A percentile compares a stretch with the other conserved stretches of the same genome.
Conservation (phyloP, 371 early-diverging fungal species). For the Parasitella parasitica region DNA sequence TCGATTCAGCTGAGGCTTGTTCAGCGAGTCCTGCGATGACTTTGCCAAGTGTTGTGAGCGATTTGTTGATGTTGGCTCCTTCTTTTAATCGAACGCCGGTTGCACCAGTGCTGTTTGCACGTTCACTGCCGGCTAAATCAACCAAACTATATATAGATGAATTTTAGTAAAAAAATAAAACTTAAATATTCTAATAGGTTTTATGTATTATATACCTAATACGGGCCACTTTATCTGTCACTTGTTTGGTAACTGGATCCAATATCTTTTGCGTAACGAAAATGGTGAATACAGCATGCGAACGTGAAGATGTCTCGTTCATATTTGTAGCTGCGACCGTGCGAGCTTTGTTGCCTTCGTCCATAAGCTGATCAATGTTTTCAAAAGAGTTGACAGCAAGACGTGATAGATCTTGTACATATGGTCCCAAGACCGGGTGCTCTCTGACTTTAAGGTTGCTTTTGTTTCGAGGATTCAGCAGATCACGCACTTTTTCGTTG, state of each 20-base stretch:
- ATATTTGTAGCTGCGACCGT: conserved; percentile 96
- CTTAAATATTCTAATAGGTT: background rate
- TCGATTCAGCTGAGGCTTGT: conserved; percentile 34
- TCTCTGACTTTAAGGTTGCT: conserved; percentile 80
- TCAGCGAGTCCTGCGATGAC: conserved; percentile 95
- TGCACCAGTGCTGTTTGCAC: conserved; percentile 92
- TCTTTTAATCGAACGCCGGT: conserved; percentile 95
- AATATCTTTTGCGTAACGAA: conserved; percentile 65
- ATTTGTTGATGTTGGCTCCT: conserved; percentile 97
- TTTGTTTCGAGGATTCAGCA: conserved; percentile 76
- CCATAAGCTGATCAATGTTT: conserved; percentile 78
- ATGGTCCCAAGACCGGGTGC: conserved; percentile 85
- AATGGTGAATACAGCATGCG: conserved; percentile 93
- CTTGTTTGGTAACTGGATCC: conserved; percentile 53
- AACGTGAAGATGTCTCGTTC: conserved; percentile 91
- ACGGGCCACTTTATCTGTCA: conserved; percentile 71
- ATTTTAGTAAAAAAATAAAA: background rate
- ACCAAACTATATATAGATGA: conserved; percentile 56
- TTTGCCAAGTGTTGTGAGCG: conserved; percentile 92
- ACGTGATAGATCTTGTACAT: conserved; percentile 86
- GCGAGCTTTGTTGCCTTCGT: conserved; percentile 83
- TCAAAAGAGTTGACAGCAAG: conserved; percentile 74
- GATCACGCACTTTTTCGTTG: conserved; percentile 88
- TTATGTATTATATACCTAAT: conserved; percentile 20
- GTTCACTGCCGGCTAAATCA: conserved; percentile 94